Evolutionary conservation across 306 rosid genomes (phyloP), one percentile per base, ranked within the genome.

Genomic region (Cicer judaicum): DNA sequence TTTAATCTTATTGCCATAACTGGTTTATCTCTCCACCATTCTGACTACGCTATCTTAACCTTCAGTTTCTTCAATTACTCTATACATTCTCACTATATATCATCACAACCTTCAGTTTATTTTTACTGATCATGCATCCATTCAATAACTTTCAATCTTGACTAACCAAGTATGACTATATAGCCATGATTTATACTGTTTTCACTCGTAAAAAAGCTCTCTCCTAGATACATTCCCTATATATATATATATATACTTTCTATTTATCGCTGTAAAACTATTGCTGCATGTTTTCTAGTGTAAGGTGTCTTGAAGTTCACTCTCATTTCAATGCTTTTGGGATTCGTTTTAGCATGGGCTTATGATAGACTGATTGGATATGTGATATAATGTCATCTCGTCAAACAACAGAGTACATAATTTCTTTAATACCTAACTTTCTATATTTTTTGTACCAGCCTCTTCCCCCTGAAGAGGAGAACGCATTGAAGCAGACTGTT

Each of bases 381-480:
- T 34, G 6, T 64, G 29, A 57, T 77, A 19, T 18, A 34, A 12
- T 64, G 39, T 13, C 11, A 68, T 76, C 71, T 39, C 39, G 8
- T 70, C 41, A 72, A 39, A 55, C 8, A 50, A 10, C 34, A 10
- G 62, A 19, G 67, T 36, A 24, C 62, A 39, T 50, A 44, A 36
- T 65, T 78, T 64, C 19, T 12, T 14, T 40, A 66, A 36, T 47
- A 38, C 56, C 74, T 66, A 66, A 70, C 55, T 50, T 56, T 40
- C 74, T 71, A 74, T 56, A 64, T 43, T 46, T 62, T 64, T 60
- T 64, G 57, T 68, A 29, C 64, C 82, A 95, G 98, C 86, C 97
- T 73, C 90, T 92, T 79, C 96, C 99, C 7, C 68, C 96, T 29
- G 88, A 87, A 74, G 99, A 94, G 83, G 99, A 92, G 89, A 88